Conservation (phyloP, 148 eudicot species). For the Chenopodium formosanum region DNA sequence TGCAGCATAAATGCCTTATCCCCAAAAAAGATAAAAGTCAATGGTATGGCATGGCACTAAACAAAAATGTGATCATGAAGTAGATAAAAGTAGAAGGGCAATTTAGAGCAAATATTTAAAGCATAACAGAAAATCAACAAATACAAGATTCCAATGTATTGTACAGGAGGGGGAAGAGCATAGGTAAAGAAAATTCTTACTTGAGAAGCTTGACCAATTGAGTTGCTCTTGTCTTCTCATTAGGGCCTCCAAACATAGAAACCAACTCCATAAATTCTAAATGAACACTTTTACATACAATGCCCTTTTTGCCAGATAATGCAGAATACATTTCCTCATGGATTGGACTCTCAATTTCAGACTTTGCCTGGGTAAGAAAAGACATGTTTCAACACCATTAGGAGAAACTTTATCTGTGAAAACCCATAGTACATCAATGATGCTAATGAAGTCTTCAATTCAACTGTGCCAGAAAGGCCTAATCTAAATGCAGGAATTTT, state of each 20-base stretch:
- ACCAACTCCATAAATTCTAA: slow-evolving; percentile 79
- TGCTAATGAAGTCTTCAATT: not conserved
- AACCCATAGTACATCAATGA: not conserved
- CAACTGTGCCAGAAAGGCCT: not conserved
- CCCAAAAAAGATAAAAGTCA: too few species aligned
- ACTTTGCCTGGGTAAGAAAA: slow-evolving; percentile 47
- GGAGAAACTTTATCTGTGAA: not conserved
- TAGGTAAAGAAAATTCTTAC: slow-evolving; percentile 42
- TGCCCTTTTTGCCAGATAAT: slow-evolving; percentile 55
- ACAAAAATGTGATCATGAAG: not conserved
- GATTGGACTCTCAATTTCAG: slow-evolving; percentile 76
- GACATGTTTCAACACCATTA: not conserved
- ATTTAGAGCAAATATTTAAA: not conserved
- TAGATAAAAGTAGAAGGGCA: not conserved
- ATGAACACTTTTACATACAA: slow-evolving; percentile 65
- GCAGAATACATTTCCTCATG: slow-evolving; percentile 47
- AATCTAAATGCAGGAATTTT: too few species aligned
- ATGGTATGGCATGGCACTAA: not conserved
- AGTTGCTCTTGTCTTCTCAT: slow-evolving; percentile 68
- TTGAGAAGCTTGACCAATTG: slow-evolving; percentile 50
- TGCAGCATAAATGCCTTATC: too few species aligned
- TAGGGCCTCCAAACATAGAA: slow-evolving; percentile 81
- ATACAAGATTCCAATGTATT: not conserved
- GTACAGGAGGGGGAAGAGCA: not conserved
- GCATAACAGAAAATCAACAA: not conserved